Conservation (phyloP, 1,284 basidiomycete genomes). For the Chondrostereum purpureum region DNA sequence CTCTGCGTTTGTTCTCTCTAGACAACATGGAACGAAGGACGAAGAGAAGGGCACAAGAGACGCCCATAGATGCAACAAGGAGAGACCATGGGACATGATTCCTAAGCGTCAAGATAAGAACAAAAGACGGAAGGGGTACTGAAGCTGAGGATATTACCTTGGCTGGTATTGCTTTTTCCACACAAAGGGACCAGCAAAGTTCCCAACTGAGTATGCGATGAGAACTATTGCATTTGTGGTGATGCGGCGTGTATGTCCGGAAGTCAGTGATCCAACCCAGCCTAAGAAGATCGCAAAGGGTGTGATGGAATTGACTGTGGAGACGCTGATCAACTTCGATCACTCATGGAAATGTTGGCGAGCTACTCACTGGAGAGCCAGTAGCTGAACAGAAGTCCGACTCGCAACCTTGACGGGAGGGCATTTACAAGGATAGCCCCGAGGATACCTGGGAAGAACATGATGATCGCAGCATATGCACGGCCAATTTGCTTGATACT, state of each 20-base stretch:
- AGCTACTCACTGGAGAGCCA: slow-evolving; percentile 59
- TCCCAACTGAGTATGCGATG: slow-evolving; percentile 66
- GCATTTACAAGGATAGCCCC: slow-evolving; percentile 64
- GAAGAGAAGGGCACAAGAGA: slow-evolving; percentile 47
- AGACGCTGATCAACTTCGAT: too few relatives aligned
- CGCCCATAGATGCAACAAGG: slow-evolving; percentile 50
- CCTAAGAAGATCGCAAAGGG: slow-evolving; percentile 67
- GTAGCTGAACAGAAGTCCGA: slow-evolving; percentile 65
- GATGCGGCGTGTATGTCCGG: slow-evolving; percentile 76
- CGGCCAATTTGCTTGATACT: slow-evolving; percentile 45
- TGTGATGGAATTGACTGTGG: slow-evolving; percentile 57
- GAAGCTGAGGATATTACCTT: slow-evolving; percentile 33
- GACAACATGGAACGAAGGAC: slow-evolving; percentile 54
- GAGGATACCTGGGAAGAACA: slow-evolving; percentile 65
- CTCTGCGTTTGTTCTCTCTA: slow-evolving; percentile 59
- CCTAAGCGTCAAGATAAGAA: slow-evolving; percentile 21
- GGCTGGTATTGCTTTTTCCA: slow-evolving; percentile 68
- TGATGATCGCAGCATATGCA: slow-evolving; percentile 53
- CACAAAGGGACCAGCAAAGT: slow-evolving; percentile 70
- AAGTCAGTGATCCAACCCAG: slow-evolving; percentile 61
- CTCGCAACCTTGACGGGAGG: slow-evolving; percentile 58
- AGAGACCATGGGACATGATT: slow-evolving; percentile 66
- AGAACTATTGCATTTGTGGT: slow-evolving; percentile 74
- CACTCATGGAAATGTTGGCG: too few relatives aligned
- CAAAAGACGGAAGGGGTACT: slow-evolving; percentile 1